These are phyloP conservation scores for Sclerotinia borealis DNA, from an alignment of 2,329 filamentous ascomycete species.

Conservation along the genomic window DNA sequence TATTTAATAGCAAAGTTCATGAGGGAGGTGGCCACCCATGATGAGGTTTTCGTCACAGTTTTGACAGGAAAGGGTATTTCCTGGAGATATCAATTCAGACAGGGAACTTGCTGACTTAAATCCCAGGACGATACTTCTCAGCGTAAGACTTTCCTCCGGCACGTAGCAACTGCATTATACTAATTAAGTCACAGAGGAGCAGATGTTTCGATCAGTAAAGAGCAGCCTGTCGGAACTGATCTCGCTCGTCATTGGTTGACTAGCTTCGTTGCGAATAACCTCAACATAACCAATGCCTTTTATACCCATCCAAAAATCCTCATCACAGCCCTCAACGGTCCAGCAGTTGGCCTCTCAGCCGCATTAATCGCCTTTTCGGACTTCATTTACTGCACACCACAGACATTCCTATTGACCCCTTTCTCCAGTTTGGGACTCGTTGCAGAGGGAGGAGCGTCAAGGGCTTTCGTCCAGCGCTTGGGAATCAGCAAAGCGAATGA, in stretches of 20 bases:
- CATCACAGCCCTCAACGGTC: conserved; percentile 84
- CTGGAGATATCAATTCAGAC: conserved; percentile 37
- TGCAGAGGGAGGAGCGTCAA: conserved; percentile 75
- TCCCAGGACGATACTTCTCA: conserved; percentile 62
- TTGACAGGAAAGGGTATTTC: conserved; percentile 67
- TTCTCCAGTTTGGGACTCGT: conserved; percentile 88
- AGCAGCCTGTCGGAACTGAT: conserved; percentile 36
- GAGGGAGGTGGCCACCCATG: conserved; percentile 68
- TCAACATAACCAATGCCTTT: conserved; percentile 84
- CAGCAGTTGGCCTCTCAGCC: conserved; percentile 80
- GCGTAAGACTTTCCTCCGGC: conserved; percentile 52
- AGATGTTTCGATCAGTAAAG: conserved; percentile 58
- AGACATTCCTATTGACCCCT: conserved; percentile 81
- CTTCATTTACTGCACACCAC: conserved; percentile 82
- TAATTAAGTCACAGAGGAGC: conserved; percentile 55
- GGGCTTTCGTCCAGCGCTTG: conserved; percentile 72
- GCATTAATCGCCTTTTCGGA: conserved; percentile 79
- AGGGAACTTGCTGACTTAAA: conserved; percentile 3
- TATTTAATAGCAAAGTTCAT: conserved; percentile 69
- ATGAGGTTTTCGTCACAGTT: conserved; percentile 80
- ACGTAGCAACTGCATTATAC: background rate
- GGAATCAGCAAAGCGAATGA: conserved; percentile 83
- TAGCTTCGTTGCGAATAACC: conserved; percentile 75
- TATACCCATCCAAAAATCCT: conserved; percentile 93
- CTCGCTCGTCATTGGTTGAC: conserved; percentile 53